Evolutionary conservation across 2,329 filamentous ascomycete genomes (phyloP), one percentile per base, ranked within the genome.

Genomic region (Sporothrix protearum): DNA sequence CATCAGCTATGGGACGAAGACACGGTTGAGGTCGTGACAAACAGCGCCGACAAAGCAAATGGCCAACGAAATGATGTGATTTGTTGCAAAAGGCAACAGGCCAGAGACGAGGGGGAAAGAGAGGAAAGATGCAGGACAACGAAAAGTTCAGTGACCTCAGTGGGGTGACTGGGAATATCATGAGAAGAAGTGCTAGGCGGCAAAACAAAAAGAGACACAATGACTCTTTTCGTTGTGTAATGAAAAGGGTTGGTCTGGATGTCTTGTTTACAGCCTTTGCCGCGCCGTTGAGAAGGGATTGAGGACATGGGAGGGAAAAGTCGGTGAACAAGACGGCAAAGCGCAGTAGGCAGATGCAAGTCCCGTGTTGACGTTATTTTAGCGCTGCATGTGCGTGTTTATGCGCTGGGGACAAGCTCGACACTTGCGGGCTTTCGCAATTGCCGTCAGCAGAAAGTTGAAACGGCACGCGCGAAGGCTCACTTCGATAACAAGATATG

Each of bases 301-400:
- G 61, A 49, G 42, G 45, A 28, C 64, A 28, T 67, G 45, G 28
- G 42, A 49, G 45, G 42, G 33, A 67, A 67, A 67, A 67, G 64
- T 67, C 64, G 64, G 64, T 67, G 64, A 67, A 51, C 63, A 49
- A 25, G 61, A 64, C 59, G 59, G 59, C 59, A 45, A 42, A 5
- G 10, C 2, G 59, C n/a, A 55, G 51, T 28, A 36, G 59, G 59
- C 59, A 66, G 63, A 25, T 49, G 63, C 63, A 33, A 16, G 16
- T 39, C 19, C 10, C 22, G 22, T 10, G 64, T 53, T 67, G 64
- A 67, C 64, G 64, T 51, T 67, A 51, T 25, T 67, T 67, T 67
- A 67, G 64, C 64, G 64, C 64, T 51, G 64, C 64, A 67, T 67
- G 63, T 51, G 45, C 63, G 63, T 63, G 42, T 47, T 67, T 53